These are phyloP conservation scores for Rhodomyrtus psidioides DNA, from an alignment of 441 rosid genomes.

Conservation along the genomic window DNA sequence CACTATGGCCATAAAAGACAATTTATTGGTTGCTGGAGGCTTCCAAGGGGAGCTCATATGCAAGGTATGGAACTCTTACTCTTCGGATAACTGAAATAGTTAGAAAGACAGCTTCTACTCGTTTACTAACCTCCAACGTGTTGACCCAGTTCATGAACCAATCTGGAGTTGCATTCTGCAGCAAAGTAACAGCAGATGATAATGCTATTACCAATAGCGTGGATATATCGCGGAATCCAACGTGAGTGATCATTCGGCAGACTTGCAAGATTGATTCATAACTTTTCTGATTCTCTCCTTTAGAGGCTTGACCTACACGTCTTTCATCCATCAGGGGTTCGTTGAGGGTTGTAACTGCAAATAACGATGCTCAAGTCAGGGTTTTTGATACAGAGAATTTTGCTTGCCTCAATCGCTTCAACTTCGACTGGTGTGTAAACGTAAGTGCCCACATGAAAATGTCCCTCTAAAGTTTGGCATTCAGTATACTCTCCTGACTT, in stretches of 20 bases:
- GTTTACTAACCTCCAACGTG: not conserved
- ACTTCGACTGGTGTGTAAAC: constrained; percentile 59
- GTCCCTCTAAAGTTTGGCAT: not conserved
- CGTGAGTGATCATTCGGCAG: constrained; percentile 14
- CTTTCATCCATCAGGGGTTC: constrained; percentile 37
- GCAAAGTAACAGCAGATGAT: constrained; percentile 42
- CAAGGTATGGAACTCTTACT: constrained; percentile 28
- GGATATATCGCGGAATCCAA: constrained; percentile 35
- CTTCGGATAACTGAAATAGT: not conserved
- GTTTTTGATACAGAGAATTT: constrained; percentile 46
- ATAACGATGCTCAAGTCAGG: constrained; percentile 54
- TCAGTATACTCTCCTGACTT: not conserved
- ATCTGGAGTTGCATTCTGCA: constrained; percentile 48
- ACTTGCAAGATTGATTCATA: not conserved
- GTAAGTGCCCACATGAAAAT: constrained; percentile 23
- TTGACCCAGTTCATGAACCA: constrained; percentile 29
- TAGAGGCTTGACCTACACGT: not conserved
- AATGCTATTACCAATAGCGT: constrained; percentile 65
- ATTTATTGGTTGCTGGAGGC: constrained; percentile 62
- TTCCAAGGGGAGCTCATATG: constrained; percentile 73
- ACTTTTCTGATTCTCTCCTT: not conserved
- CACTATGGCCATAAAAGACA: constrained; percentile 60
- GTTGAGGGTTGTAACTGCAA: constrained; percentile 44
- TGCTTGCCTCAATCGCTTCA: constrained; percentile 28
- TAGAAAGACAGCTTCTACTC: not conserved